Evolutionary conservation across 1,284 basidiomycete genomes (phyloP), one percentile per base, ranked within the genome.

Genomic region (Papiliotrema nemorosa): DNA sequence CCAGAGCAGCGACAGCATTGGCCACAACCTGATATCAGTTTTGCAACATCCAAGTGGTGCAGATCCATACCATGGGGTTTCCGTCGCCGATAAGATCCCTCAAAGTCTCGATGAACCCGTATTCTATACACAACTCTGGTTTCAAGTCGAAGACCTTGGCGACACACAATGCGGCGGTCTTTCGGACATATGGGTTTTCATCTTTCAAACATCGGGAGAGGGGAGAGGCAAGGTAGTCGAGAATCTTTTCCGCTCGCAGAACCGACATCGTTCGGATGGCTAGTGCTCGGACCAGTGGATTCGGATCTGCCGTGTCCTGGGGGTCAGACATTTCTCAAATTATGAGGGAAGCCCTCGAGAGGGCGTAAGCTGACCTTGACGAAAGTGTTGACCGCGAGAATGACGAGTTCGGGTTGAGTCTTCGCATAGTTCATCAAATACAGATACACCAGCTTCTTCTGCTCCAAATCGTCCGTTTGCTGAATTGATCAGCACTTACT

Each of bases 401-500:
- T 97, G 74, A 97, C 94, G 24, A 88, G 82, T 73, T 98, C 94
- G 0, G 96, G 94, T 70, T 98, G 94, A 0, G 94, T 93, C 73
- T 96, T 96, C 45, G 93, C 92, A 66, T 97, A 97, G 78, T 97
- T 96, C 86, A 97, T 97, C 53, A 97, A 84, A 73, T 97, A 98
- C 40, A 97, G 84, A 69, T 98, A 98, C 22, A 97, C 94, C 40
- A 98, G 64, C 63, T 77, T 77, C 64, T 77, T 77, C 64, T 76
- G 75, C 60, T 77, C 76, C 34, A 77, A 60, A 51, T 77, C 76
- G 43, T 77, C 76, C 35, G 75, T 77, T 75, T 77, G 76, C 76
- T 76, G 14, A 7, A 16, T 13, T 29, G n/a, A 21, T 27, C 34
- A 40, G 7, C 16, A 46, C 10, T 34, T 33, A 36, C 16, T n/a